Evolutionary conservation across 1,284 basidiomycete species (phyloP).

Genomic region (Neolentinus lepideus): DNA sequence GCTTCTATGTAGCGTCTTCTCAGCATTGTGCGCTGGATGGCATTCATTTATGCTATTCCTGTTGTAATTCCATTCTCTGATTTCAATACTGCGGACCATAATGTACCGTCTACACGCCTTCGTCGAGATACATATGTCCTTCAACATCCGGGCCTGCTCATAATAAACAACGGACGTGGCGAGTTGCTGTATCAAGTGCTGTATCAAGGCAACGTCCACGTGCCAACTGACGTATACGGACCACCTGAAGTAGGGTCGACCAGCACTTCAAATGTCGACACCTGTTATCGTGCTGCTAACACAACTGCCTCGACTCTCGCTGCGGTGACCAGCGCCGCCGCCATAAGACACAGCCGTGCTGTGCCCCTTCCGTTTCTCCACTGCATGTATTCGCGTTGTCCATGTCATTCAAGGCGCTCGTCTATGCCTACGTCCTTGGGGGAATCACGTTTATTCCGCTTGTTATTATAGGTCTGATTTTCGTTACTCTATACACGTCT

Average conservation of each 20-base stretch:
- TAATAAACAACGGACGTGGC: neutral
- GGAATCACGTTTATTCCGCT: slow-evolving; percentile 84
- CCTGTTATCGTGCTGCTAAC: neutral
- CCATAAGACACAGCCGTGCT: neutral
- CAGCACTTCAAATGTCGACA: neutral
- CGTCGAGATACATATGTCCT: too few relatives aligned
- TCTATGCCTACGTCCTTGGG: slow-evolving; percentile 82
- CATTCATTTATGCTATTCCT: too few relatives aligned
- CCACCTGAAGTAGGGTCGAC: neutral
- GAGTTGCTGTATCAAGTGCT: neutral
- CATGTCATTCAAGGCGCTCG: slow-evolving; percentile 29
- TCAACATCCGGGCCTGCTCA: too few relatives aligned
- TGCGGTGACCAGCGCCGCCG: neutral
- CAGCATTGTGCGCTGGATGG: neutral
- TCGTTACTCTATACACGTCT: slow-evolving; percentile 68
- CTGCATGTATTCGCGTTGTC: neutral
- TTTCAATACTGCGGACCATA: too few relatives aligned
- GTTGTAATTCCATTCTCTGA: too few relatives aligned
- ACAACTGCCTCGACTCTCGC: neutral
- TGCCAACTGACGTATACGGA: neutral
- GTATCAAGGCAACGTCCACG: neutral
- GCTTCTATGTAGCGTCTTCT: neutral
- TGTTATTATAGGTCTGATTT: slow-evolving; percentile 46
- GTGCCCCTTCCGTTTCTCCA: neutral
- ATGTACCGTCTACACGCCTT: too few relatives aligned